These are phyloP conservation scores for Trichoderma gamsii DNA, from an alignment of 495 filamentous ascomycete genomes.

Conservation along the genomic window DNA sequence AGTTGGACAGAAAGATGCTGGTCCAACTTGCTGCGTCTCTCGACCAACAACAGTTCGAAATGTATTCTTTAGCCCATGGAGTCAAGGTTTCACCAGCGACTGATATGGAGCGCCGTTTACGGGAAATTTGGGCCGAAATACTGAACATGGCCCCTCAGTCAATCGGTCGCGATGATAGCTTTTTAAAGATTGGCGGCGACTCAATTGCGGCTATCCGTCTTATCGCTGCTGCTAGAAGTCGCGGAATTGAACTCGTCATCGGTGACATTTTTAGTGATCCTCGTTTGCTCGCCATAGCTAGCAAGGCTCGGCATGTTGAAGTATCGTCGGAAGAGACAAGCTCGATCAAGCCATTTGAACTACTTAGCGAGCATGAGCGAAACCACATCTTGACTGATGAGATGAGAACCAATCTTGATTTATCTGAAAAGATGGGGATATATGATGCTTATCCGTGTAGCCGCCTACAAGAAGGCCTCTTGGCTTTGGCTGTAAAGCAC, in stretches of 20 bases:
- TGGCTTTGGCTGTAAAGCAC: slow-evolving; percentile 38
- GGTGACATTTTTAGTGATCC: slow-evolving; percentile 42
- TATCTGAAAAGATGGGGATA: neutral
- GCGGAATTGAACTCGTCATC: neutral
- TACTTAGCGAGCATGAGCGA: neutral
- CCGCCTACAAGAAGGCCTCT: slow-evolving; percentile 47
- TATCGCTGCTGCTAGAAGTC: slow-evolving; percentile 28
- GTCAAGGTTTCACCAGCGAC: neutral
- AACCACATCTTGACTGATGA: neutral
- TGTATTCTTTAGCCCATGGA: neutral
- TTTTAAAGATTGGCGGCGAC: slow-evolving; percentile 7
- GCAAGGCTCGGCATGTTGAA: neutral
- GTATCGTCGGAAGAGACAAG: slow-evolving; percentile 30
- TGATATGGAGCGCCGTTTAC: slow-evolving; percentile 17
- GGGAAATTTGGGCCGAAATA: neutral
- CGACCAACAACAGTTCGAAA: neutral
- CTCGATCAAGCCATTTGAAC: neutral
- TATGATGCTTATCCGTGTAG: slow-evolving; percentile 40
- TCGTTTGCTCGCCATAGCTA: slow-evolving; percentile 17
- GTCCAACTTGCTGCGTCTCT: neutral
- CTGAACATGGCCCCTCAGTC: neutral
- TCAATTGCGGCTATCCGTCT: slow-evolving; percentile 6
- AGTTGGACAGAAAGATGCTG: neutral
- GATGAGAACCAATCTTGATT: neutral
- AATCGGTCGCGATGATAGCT: neutral